These are phyloP conservation scores for Aegilops tauschii DNA, from an alignment of 176 grass and related monocot species.

Conservation along the genomic window DNA sequence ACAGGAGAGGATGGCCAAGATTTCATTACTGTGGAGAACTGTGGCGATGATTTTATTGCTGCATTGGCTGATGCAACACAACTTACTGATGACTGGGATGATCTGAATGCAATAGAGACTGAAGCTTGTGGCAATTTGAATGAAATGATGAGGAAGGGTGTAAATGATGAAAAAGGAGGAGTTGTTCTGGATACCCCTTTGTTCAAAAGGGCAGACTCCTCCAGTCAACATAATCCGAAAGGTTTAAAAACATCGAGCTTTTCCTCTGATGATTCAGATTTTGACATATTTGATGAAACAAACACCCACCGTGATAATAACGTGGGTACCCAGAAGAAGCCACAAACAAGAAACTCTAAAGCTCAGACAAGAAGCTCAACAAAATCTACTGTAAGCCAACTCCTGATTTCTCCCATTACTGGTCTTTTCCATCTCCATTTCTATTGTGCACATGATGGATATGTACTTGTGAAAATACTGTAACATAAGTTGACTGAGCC, in stretches of 20 bases:
- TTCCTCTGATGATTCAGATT: conserved; percentile 47
- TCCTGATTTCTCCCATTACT: neutral
- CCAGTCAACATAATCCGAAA: neutral
- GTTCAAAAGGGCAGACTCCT: conserved; percentile 5
- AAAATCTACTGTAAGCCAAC: conserved; percentile 41
- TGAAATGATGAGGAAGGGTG: conserved; percentile 52
- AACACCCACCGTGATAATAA: neutral
- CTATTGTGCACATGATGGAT: neutral
- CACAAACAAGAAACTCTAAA: conserved; percentile 13
- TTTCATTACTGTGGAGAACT: conserved; percentile 74
- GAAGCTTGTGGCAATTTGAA: conserved; percentile 83
- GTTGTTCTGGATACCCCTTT: conserved; percentile 2
- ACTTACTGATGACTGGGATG: conserved; percentile 72
- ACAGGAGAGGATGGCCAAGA: conserved; percentile 58
- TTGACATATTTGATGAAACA: conserved; percentile 40
- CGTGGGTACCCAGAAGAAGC: conserved; percentile 19
- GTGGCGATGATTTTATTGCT: conserved; percentile 67
- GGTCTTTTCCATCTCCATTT: neutral
- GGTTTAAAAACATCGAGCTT: neutral
- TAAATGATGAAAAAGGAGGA: conserved; percentile 24
- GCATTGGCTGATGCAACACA: conserved; percentile 64
- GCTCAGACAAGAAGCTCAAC: conserved; percentile 21
- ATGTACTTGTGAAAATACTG: neutral
- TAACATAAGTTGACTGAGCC: neutral
- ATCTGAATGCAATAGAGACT: conserved; percentile 69